Percentiles rank a stretch among this genome's conserved stretches.
Evolutionary conservation across 331 rosid species (phyloP).

Genomic region (Telfairia occidentalis): DNA sequence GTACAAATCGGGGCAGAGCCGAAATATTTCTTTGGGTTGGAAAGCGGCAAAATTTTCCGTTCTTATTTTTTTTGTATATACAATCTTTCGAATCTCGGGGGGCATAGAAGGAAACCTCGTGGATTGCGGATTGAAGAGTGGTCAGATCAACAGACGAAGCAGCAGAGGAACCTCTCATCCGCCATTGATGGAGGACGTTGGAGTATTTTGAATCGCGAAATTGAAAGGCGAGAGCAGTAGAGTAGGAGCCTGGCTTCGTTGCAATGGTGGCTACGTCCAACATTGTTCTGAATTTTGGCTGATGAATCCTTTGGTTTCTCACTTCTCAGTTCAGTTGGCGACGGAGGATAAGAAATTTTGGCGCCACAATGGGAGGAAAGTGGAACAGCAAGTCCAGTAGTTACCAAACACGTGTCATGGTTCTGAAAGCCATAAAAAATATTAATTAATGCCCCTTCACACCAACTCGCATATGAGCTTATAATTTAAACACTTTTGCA

Average conservation of each 20-base stretch:
- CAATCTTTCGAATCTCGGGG: no score
- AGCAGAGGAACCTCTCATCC: slow-evolving; percentile 45
- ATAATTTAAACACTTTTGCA: no score
- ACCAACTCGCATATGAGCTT: no score
- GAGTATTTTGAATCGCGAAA: slow-evolving; percentile 13
- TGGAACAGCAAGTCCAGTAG: background rate
- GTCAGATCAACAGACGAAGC: slow-evolving; percentile 68
- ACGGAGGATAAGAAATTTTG: background rate
- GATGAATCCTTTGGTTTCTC: background rate
- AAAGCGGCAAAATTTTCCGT: no score
- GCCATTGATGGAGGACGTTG: slow-evolving; percentile 23
- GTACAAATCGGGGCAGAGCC: no score
- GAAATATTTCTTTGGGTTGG: no score
- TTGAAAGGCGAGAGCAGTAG: slow-evolving; percentile 1
- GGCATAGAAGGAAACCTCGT: no score
- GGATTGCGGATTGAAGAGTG: slow-evolving; percentile 61
- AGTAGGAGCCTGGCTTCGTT: slow-evolving; percentile 17
- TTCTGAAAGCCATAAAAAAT: background rate
- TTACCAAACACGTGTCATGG: background rate
- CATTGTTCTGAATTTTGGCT: background rate
- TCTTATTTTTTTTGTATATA: no score
- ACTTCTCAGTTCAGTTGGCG: background rate
- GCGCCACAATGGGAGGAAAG: background rate
- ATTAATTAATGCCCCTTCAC: no score
- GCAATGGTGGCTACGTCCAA: background rate